Evolutionary conservation across 768 basidiomycete species (phyloP).

Genomic region (Collybia sp.): DNA sequence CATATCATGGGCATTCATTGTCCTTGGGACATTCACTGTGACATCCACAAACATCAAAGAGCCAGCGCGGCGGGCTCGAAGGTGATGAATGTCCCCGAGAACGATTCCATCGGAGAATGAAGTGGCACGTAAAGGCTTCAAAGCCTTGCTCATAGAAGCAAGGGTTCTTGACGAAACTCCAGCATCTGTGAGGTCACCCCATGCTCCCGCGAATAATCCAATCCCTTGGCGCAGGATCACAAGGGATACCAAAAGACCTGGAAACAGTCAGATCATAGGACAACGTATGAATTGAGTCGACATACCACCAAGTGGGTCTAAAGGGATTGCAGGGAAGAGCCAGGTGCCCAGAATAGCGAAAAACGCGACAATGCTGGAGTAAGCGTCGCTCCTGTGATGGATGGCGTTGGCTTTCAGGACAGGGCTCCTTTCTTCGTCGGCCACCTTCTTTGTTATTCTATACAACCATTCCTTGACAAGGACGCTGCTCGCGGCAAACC

Average conservation of each 20-base stretch:
- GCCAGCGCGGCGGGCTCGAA: conserved; percentile 76
- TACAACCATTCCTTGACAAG: conserved; percentile 92
- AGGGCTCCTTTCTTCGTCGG: conserved; percentile 85
- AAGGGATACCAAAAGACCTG: conserved; percentile 84
- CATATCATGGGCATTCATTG: conserved; percentile 53
- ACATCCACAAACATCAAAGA: conserved; percentile 84
- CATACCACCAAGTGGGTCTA: conserved; percentile 92
- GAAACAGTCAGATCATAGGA: conserved; percentile 1
- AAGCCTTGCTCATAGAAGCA: conserved; percentile 44
- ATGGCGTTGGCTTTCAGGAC: conserved; percentile 95
- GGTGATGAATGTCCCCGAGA: conserved; percentile 42
- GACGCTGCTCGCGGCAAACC: conserved; percentile 86
- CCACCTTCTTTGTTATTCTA: conserved; percentile 82
- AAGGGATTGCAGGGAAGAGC: conserved; percentile 76
- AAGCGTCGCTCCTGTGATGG: conserved; percentile 96
- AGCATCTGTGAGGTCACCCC: conserved; percentile 81
- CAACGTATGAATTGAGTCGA: conserved; percentile 6
- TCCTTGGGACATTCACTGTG: conserved; percentile 60
- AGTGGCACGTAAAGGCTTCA: conserved; percentile 47
- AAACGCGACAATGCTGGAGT: conserved; percentile 88
- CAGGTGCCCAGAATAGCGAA: conserved; percentile 90
- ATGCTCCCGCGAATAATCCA: conserved; percentile 59
- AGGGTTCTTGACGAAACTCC: conserved; percentile 60
- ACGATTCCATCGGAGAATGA: conserved; percentile 18
- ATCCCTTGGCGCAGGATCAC: conserved; percentile 82